These are phyloP conservation scores for Allium sativum DNA, from an alignment of 106 monocot species.

Conservation along the genomic window DNA sequence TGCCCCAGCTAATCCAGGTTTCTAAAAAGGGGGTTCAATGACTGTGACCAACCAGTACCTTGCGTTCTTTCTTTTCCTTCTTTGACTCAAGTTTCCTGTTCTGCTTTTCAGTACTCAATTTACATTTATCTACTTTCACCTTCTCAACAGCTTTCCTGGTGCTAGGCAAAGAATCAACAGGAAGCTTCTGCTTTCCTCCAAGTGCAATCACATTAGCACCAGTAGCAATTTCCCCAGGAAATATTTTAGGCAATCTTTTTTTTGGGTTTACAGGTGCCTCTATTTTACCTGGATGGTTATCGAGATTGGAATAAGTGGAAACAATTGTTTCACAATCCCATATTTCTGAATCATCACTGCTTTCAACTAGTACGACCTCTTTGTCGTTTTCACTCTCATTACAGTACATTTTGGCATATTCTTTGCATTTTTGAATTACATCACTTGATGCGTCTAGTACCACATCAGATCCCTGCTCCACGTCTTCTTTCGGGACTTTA, in stretches of 20 bases:
- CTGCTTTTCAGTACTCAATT: slow-evolving; percentile 7
- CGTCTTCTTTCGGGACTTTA: slow-evolving; percentile 40
- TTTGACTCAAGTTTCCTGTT: slow-evolving; percentile 64
- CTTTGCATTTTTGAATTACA: slow-evolving; percentile 51
- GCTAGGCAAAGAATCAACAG: slow-evolving; percentile 64
- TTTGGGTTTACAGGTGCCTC: slow-evolving; percentile 48
- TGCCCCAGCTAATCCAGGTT: too few relatives aligned
- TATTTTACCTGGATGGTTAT: slow-evolving; percentile 93
- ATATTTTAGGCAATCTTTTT: slow-evolving; percentile 21
- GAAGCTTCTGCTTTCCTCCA: slow-evolving; percentile 75
- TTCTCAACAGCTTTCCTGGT: slow-evolving; percentile 40
- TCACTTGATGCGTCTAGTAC: slow-evolving; percentile 33
- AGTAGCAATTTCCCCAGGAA: slow-evolving; percentile 22
- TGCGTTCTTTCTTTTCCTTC: slow-evolving; percentile 92
- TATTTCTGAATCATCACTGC: slow-evolving; percentile 78
- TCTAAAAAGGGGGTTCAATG: too few relatives aligned
- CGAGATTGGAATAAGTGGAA: slow-evolving; percentile 82
- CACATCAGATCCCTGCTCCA: slow-evolving; percentile 12
- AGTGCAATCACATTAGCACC: slow-evolving; percentile 51
- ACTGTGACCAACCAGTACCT: slow-evolving; percentile 26
- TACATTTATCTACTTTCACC: slow-evolving; percentile 18
- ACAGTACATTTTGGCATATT: slow-evolving; percentile 77
- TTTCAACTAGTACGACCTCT: slow-evolving; percentile 43
- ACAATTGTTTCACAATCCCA: slow-evolving; percentile 98
- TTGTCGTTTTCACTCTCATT: slow-evolving; percentile 41